Evolutionary conservation across 768 basidiomycete species (phyloP).

Genomic region (Suillus bovinus): DNA sequence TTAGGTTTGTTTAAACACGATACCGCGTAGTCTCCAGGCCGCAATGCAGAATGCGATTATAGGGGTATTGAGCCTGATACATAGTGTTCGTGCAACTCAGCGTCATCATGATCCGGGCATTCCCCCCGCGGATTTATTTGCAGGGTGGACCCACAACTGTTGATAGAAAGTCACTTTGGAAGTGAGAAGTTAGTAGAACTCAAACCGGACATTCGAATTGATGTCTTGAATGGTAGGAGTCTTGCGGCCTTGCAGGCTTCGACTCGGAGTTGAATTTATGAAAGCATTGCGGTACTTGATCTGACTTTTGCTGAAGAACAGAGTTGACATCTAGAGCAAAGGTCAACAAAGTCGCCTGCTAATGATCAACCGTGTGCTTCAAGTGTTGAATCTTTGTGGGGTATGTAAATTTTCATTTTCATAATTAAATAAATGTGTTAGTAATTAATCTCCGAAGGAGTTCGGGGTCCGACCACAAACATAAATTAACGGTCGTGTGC

Average conservation of each 20-base stretch:
- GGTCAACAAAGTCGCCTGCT: not conserved
- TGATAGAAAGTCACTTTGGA: not conserved
- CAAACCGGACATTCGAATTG: not conserved
- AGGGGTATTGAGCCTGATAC: not conserved
- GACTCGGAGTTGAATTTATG: not conserved
- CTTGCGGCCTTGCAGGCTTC: not conserved
- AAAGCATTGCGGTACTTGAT: not conserved
- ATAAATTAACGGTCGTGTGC: not conserved
- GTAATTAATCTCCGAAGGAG: not conserved
- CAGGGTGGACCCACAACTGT: not conserved
- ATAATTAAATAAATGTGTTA: slow-evolving; percentile 1
- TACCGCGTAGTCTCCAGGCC: not conserved
- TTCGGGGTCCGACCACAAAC: not conserved
- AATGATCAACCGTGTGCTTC: not conserved
- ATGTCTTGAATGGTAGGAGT: not conserved
- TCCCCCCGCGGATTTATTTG: slow-evolving; percentile 2
- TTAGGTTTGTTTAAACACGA: not conserved
- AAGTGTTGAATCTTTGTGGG: not conserved
- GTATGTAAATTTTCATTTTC: not conserved
- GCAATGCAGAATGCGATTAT: not conserved
- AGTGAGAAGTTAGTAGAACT: not conserved
- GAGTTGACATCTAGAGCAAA: not conserved
- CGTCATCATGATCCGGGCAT: not conserved
- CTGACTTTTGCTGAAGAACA: not conserved
- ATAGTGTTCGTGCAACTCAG: not conserved